Evolutionary conservation across 1,284 basidiomycete genomes (phyloP), one percentile per base, ranked within the genome.

Genomic region (Cutaneotrichosporon spelunceum): DNA sequence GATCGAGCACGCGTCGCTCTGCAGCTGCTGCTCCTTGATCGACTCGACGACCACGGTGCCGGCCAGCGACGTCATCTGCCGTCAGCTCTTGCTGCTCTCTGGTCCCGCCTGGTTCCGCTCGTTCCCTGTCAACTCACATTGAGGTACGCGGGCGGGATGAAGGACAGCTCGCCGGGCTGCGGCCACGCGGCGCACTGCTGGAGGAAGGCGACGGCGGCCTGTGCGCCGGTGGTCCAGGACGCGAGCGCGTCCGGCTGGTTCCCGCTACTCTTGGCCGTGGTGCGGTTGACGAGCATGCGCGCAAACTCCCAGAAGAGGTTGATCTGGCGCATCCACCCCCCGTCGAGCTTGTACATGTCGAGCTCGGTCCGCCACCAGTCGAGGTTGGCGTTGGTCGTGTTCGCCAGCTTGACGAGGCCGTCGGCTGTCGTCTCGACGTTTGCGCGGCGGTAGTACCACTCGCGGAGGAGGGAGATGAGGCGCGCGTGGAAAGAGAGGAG

Each of bases 401-500:
- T 57, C 2, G 68, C 68, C 16, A 75, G 59, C 7, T 63, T 53
- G 1, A 58, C 62, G 23, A 59, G 36, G 1, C 48, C 55, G 7
- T 54, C 60, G 1, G 55, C 29, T 2, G 42, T 29, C 16, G 10
- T 24, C 6, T 48, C 29, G 21, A 52, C 57, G 1, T 53, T 49
- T n/a, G 45, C 48, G 23, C 63, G 63, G 1, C 59, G 56, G 56
- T 63, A 61, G 53, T 63, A 63, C 72, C 71, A 77, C 39, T 69
- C 64, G 19, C 68, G 69, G 16, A 74, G 59, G 50, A 70, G 63
- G n/a, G 68, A 66, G 33, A 75, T 66, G 23, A 76, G 63, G 14
- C 69, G 65, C 7, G 74, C 72, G 55, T 76, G 73, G 56, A 60
- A 71, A 13, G 68, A 67, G 27, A 77, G 69, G 23, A 77, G 60